Evolutionary conservation across 2,329 filamentous ascomycete species (phyloP).

Genomic region (Diaporthe eres): DNA sequence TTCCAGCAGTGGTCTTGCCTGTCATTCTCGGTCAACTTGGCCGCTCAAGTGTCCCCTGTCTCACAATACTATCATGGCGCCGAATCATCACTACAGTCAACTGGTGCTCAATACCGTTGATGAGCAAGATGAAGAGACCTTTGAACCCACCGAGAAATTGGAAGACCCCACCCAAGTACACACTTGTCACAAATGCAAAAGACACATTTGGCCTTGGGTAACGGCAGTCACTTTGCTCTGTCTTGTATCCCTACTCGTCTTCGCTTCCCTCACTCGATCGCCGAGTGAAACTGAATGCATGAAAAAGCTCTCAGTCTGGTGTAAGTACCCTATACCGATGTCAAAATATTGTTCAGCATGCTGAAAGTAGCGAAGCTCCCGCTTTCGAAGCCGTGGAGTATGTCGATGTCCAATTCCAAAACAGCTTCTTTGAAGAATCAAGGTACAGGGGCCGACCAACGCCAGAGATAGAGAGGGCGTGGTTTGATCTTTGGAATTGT

Average conservation of each 20-base stretch:
- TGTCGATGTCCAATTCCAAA: constrained; percentile 5
- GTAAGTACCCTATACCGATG: background rate
- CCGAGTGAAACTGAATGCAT: background rate
- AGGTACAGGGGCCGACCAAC: background rate
- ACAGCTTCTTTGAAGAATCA: background rate
- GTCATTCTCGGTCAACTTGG: background rate
- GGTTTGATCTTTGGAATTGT: background rate
- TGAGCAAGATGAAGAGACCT: background rate
- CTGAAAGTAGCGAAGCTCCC: background rate
- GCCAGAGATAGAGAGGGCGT: background rate
- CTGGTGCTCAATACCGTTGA: background rate
- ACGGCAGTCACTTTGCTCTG: background rate
- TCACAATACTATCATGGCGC: background rate
- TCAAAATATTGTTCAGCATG: background rate
- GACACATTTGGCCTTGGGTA: background rate
- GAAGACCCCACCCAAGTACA: background rate
- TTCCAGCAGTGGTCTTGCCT: background rate
- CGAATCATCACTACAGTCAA: background rate
- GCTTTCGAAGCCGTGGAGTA: background rate
- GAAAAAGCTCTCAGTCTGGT: background rate
- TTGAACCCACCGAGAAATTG: background rate
- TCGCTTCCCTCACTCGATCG: background rate
- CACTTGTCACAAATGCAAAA: background rate
- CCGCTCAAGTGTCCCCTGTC: background rate
- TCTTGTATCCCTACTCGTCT: background rate